A percentile compares a stretch with the other conserved stretches of the same genome.
Evolutionary conservation across 108 stramenopile genomes (phyloP).

Genomic region (Nitzschia sp.): DNA sequence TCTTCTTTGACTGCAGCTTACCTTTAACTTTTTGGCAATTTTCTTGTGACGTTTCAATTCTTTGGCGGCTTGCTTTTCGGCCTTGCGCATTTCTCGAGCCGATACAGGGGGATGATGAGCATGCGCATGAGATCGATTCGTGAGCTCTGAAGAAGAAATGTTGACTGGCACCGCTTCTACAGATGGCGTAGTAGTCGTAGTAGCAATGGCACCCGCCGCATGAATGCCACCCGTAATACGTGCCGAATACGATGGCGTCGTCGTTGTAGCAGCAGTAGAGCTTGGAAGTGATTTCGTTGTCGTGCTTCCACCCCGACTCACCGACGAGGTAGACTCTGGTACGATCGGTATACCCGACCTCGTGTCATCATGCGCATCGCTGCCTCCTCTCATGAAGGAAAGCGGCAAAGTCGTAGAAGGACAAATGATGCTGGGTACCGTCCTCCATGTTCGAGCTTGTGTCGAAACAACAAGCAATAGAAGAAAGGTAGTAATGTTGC

Average conservation of each 20-base stretch:
- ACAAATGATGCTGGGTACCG: too few relatives aligned
- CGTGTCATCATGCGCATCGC: too few relatives aligned
- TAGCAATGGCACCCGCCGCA: background rate
- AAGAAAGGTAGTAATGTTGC: too few relatives aligned
- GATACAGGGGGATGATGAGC: too few relatives aligned
- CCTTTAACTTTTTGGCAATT: slow-evolving; percentile 38
- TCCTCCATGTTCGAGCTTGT: too few relatives aligned
- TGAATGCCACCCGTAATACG: background rate
- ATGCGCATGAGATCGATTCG: too few relatives aligned
- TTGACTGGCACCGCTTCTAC: background rate
- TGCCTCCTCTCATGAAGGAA: too few relatives aligned
- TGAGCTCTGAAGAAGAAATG: background rate
- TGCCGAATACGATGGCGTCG: background rate
- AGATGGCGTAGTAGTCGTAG: background rate
- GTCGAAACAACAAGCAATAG: too few relatives aligned
- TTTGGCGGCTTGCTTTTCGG: background rate
- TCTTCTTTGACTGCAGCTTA: slow-evolving; percentile 10
- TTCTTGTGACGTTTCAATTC: slow-evolving; percentile 21
- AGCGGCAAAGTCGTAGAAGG: too few relatives aligned
- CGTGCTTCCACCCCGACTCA: background rate
- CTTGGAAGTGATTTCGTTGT: background rate
- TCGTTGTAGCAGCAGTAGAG: too few relatives aligned
- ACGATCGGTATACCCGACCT: too few relatives aligned
- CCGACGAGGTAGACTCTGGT: background rate
- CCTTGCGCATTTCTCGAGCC: background rate